Conservation (phyloP, 208 protist genomes). For the Trypanosomatidae sp. region DNA sequence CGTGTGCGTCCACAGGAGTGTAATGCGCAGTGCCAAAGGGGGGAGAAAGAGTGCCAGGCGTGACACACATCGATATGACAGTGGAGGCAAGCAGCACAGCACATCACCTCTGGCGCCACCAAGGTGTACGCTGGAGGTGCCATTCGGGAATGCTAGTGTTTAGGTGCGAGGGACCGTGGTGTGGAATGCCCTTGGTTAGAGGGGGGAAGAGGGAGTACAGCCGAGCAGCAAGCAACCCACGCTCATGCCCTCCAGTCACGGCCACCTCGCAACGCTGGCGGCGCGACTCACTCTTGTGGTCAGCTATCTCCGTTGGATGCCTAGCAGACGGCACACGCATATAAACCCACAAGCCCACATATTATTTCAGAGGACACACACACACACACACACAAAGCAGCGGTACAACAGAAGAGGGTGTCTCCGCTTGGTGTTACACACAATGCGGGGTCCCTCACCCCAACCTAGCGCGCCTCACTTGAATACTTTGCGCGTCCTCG, state of each 20-base stretch:
- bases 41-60: too few relatives aligned
- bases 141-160: neutral
- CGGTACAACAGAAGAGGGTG: neutral
- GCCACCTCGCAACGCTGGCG: neutral
- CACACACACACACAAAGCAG: neutral
- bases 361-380: neutral
- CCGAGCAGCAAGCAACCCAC: neutral
- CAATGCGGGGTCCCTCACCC: neutral
- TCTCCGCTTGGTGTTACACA: neutral
- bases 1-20: neutral
- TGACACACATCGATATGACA: neutral
- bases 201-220: neutral
- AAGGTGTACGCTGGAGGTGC: neutral
- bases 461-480: neutral
- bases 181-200: neutral
- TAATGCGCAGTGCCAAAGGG: neutral
- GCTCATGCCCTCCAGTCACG: neutral
- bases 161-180: neutral
- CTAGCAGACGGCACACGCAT: too few relatives aligned
- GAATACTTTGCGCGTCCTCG: slow-evolving; percentile 2
- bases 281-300: neutral
- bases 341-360: neutral
- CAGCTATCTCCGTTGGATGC: too few relatives aligned
- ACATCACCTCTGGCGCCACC: too few relatives aligned
- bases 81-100: neutral